Evolutionary conservation across 495 filamentous ascomycete species (phyloP), one percentile per base, ranked within the genome.

Genomic region (Penicillium antarcticum): DNA sequence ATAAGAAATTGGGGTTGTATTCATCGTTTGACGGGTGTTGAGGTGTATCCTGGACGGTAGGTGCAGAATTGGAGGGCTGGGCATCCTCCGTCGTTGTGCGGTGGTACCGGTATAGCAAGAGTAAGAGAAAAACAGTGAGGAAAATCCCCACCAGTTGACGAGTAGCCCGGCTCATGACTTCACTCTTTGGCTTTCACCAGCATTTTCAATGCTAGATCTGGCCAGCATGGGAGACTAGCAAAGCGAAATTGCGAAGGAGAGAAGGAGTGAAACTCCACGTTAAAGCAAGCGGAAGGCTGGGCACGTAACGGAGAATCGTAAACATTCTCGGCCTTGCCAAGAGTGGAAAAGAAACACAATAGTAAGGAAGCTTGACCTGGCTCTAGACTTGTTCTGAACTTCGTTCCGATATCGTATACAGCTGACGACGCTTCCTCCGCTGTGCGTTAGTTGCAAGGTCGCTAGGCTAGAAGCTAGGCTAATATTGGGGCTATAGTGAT

Each of bases 161-260:
- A 39, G 38, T 46, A 16, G 46, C 2, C 26, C 59, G 59, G 48
- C 34, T 59, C 59, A 62, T 62, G 46, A 42, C 9, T 53, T 57
- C 34, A 51, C 18, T 35, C 17, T 7, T 13, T 26, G 3, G 19
- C 4, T 35, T 10, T 31, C 11, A 14, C 18, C 24, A 41, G 46
- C 53, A 61, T 61, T 16, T 51, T 53, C 43, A 40, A 17, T 24
- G 36, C 9, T 1, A 16, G 11, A 4, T 18, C 26, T 46, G 14
- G n/a, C 11, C 18, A 33, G 10, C n/a, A 16, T 46, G 19, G 14
- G 16, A 16, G 16, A 35, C 24, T n/a, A n/a, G 29, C 34, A 26
- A 23, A 9, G 14, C 13, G 9, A 10, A 17, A 29, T 17, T 14
- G 5, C 18, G 34, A 23, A 31, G 42, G n/a, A 18, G 34, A 17